Percentiles rank a stretch among this genome's conserved stretches.
These are phyloP conservation scores for Wickerhamomyces hampshirensis DNA, from an alignment of 805 yeast species.

Conservation along the genomic window DNA sequence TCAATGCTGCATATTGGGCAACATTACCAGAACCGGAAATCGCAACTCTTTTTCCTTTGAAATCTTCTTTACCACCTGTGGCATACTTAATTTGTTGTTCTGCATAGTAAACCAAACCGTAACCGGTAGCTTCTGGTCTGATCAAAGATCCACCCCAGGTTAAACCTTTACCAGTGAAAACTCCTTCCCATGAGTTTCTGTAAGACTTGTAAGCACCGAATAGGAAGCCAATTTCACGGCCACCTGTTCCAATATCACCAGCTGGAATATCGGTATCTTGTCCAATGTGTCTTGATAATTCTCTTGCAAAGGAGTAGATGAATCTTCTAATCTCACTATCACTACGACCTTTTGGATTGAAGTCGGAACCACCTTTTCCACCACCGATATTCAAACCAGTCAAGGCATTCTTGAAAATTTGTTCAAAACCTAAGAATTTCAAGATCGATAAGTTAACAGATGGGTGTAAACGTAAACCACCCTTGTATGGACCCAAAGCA, in stretches of 20 bases:
- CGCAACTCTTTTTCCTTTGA: constrained; percentile 91
- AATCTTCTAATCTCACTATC: constrained; percentile 94
- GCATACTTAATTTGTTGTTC: constrained; percentile 97
- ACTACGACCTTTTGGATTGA: constrained; percentile 93
- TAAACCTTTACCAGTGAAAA: constrained; percentile 95
- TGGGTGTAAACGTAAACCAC: constrained; percentile 98
- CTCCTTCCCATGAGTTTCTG: constrained; percentile 95
- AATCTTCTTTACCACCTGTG: constrained; percentile 80
- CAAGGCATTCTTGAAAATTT: constrained; percentile 95
- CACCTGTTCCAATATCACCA: constrained; percentile 99
- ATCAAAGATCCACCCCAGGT: constrained; percentile 99
- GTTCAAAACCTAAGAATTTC: constrained; percentile 97
- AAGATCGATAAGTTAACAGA: constrained; percentile 91
- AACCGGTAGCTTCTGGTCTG: constrained; percentile 99
- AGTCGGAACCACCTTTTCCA: constrained; percentile 99
- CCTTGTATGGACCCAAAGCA: constrained; percentile 98
- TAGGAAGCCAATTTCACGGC: constrained; percentile 65
- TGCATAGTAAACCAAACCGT: constrained; percentile 94
- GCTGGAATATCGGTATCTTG: constrained; percentile 98
- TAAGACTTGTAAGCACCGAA: constrained; percentile 94
- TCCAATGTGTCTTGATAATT: constrained; percentile 93
- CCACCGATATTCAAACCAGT: constrained; percentile 99
- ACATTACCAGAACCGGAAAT: constrained; percentile 98
- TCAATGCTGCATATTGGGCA: constrained; percentile 98
- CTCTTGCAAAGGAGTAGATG: constrained; percentile 94